phyloP scores from a whole-genome alignment of 2,329 filamentous ascomycete species.

The Podosphaera fusca region DNA sequence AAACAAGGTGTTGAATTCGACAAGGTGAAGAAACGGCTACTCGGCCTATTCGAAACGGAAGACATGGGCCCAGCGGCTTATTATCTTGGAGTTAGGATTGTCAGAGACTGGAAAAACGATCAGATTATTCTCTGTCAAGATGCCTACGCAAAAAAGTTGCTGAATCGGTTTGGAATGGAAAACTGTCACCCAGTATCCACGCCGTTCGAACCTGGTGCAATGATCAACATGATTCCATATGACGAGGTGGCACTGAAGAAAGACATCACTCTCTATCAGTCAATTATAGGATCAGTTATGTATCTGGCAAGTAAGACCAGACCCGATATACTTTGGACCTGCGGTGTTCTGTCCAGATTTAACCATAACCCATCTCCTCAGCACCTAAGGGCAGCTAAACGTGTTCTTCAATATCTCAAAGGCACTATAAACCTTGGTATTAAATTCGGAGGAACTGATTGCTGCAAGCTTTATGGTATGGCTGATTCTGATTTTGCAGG shows the following conservation, averaged over 20 bases:
- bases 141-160: not conserved
- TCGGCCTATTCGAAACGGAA: not conserved
- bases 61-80: not conserved
- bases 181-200: not conserved
- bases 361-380: not conserved
- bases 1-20: not conserved
- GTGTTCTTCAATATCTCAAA: not conserved
- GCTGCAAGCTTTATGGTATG: not conserved
- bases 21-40: not conserved
- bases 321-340: not conserved
- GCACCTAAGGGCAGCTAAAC: not conserved
- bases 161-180: not conserved
- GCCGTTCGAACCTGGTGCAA: not conserved
- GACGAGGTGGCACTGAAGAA: not conserved
- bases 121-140: not conserved
- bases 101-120: not conserved
- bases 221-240: not conserved
- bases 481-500: not conserved
- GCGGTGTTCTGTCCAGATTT: not conserved
- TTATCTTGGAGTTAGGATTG: not conserved
- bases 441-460: not conserved
- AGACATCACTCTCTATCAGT: constrained; percentile 1
- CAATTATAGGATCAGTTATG: constrained; percentile 1
- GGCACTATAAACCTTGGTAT: not conserved
- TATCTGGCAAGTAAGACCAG: not conserved